Percentiles rank a stretch among this genome's conserved stretches.
Evolutionary conservation across 345 rosid species (phyloP).

Genomic region (Syzygium aqueum): DNA sequence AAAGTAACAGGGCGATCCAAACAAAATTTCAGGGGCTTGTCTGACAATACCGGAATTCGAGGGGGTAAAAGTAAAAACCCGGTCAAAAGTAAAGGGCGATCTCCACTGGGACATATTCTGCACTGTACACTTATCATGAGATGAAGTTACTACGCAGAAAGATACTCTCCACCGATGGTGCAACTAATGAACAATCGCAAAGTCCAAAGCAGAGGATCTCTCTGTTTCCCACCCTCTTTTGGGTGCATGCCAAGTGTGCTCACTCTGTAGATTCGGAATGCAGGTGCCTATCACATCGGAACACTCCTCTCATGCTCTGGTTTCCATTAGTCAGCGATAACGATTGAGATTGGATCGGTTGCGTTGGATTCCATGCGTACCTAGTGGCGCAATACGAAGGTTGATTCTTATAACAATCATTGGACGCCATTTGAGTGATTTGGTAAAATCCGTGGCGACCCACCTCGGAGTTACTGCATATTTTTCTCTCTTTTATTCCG

Average conservation of each 20-base stretch:
- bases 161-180: neutral
- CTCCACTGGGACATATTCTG: neutral
- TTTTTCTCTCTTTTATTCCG: neutral
- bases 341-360: neutral
- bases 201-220: neutral
- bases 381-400: neutral
- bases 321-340: neutral
- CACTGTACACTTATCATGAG: neutral
- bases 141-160: neutral
- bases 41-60: neutral
- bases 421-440: neutral
- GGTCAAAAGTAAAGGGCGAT: neutral
- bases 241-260: neutral
- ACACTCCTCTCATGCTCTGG: neutral
- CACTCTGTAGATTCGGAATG: neutral
- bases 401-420: neutral
- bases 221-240: neutral
- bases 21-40: neutral
- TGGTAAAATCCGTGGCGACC: neutral
- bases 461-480: neutral
- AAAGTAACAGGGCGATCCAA: neutral
- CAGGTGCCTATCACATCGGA: neutral
- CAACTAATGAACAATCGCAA: neutral
- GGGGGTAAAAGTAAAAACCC: neutral
- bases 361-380: neutral